Evolutionary conservation across 306 rosid species (phyloP).

Genomic region (Begonia masoniana): DNA sequence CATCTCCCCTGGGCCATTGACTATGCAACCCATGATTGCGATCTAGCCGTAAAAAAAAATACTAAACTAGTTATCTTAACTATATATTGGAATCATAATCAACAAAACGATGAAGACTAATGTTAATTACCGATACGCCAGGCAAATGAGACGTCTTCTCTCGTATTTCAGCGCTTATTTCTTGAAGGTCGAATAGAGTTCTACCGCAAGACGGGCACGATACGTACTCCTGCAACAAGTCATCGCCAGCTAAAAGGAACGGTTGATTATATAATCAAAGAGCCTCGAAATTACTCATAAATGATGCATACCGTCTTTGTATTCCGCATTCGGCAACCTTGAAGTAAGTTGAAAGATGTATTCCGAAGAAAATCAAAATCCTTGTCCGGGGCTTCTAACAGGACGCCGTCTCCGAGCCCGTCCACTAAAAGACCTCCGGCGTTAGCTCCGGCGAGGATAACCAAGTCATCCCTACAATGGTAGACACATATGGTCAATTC

Average conservation of each 20-base stretch:
- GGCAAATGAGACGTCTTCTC: constrained; percentile 93
- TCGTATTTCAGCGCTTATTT: constrained; percentile 80
- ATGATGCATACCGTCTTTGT: constrained; percentile 68
- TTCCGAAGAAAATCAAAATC: constrained; percentile 81
- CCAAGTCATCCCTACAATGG: constrained; percentile 72
- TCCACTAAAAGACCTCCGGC: constrained; percentile 93
- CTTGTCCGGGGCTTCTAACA: constrained; percentile 69
- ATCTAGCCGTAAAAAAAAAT: constrained; percentile 31
- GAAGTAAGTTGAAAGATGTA: constrained; percentile 93
- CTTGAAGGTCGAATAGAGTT: constrained; percentile 97
- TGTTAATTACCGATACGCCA: constrained; percentile 67
- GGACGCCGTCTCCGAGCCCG: constrained; percentile 94
- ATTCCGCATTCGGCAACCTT: constrained; percentile 98
- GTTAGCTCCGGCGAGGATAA: constrained; percentile 80
- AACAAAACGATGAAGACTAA: background rate
- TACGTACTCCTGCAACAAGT: constrained; percentile 73
- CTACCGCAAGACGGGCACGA: constrained; percentile 99
- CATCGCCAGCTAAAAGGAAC: constrained; percentile 5
- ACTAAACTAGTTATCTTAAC: background rate
- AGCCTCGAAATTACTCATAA: constrained; percentile 2
- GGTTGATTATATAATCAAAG: background rate
- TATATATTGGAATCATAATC: background rate
- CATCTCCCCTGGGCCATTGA: constrained; percentile 99
- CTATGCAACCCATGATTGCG: constrained; percentile 99
- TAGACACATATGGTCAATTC: constrained; percentile 5